These are phyloP conservation scores for Monosporascus sp. DNA, from an alignment of 2,329 filamentous ascomycete species.

Conservation along the genomic window DNA sequence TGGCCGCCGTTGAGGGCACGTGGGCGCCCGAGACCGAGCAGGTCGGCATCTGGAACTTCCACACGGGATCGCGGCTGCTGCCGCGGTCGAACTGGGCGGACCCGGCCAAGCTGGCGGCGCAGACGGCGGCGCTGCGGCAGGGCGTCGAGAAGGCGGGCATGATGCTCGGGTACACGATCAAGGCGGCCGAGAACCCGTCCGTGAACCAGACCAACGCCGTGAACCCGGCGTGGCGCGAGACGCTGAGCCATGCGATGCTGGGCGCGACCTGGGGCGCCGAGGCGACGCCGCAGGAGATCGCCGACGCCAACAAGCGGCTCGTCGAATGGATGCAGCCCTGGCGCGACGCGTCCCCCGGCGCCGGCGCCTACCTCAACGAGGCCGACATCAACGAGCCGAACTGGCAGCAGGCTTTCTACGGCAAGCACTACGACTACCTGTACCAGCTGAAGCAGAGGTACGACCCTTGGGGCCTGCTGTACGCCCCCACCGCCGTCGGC, in stretches of 20 bases:
- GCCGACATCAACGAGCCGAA: constrained; percentile 42
- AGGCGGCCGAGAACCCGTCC: constrained; percentile 11
- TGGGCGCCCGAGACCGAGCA: constrained; percentile 13
- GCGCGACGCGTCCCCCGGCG: constrained; percentile 25
- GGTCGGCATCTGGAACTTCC: constrained; percentile 12
- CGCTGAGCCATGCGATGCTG: constrained; percentile 10
- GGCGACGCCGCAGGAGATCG: constrained; percentile 7
- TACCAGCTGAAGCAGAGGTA: constrained; percentile 42
- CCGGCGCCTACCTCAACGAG: constrained; percentile 47
- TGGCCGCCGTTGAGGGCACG: constrained; percentile 12
- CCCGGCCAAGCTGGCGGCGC: constrained; percentile 7
- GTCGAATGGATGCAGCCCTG: constrained; percentile 15
- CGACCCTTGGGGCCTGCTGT: constrained; percentile 41
- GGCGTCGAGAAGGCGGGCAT: constrained; percentile 10
- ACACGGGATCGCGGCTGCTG: constrained; percentile 15
- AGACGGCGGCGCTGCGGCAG: constrained; percentile 10
- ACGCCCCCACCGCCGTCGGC: constrained; percentile 43
- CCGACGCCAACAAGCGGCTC: constrained; percentile 9
- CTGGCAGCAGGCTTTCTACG: constrained; percentile 42
- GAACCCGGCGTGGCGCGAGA: constrained; percentile 14
- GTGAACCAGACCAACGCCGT: constrained; percentile 18
- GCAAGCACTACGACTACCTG: constrained; percentile 37
- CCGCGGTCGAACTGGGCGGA: constrained; percentile 18
- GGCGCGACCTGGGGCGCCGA: constrained; percentile 11
- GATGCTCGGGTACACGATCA: constrained; percentile 17